Base-by-base conservation (phyloP, 768 basidiomycete species). In the Tricholoma matsutake region DNA sequence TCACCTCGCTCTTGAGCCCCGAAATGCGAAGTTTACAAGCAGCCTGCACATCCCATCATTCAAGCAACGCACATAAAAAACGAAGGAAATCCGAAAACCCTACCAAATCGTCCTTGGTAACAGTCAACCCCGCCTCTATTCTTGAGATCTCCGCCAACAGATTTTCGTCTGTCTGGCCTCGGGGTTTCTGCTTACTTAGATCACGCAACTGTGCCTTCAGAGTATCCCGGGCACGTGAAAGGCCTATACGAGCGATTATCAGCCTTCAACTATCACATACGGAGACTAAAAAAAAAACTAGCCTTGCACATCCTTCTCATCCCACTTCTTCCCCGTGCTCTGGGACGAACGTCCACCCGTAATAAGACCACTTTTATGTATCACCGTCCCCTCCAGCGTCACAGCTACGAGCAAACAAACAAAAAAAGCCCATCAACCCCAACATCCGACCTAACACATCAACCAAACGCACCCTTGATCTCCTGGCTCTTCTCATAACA, bases 351-450 rank as follows among this genome's bases (percentile, higher is more conserved):
- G 81, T 28, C 97, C 97, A 76, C 97, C 97, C 34, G 97, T 99
- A 70, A 99, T 98, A 52, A 96, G 77, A 62, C 97, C 97, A 65
- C 93, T 95, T 78, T 96, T 96, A 74, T 99, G 97, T 52, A 99
- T 98, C 62, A 99, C 79, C 2, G 96, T 98, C 1, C 97, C 97
- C 47, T 98, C 96, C 45, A 99, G 78, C 0, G 97, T 97, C 20
- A 99, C 97, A 61, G 96, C 97, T 96, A 60, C 31, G 13, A 28
- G 4, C 37, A 13, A 39, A 28, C 43, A 25, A 34, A 57, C 22
- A 34, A 8, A 14, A 32, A 34, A 4, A 43, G 28, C 11, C n/a
- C 1, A 28, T 56, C 28, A 43, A 28, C 20, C 28, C 10, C n/a
- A 18, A 28, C 37, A 25, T 10, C 29, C n/a, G 14, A 54, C 18